Evolutionary conservation across 1,284 basidiomycete genomes (phyloP).

Genomic region (Inonotus obliquus): DNA sequence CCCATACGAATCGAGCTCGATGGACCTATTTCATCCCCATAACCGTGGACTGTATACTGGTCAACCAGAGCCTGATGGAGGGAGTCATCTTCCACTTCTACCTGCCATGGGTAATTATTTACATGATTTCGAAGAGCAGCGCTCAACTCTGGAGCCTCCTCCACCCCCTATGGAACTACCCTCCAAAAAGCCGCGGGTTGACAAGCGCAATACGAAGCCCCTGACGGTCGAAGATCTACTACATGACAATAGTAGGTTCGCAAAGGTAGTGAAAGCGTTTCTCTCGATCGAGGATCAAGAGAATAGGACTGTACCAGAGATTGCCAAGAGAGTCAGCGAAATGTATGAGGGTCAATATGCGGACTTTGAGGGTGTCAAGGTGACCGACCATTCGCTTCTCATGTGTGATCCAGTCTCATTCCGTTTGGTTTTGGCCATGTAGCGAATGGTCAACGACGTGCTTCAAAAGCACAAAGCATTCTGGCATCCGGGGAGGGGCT

Average conservation of each 20-base stretch:
- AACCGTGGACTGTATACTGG: background rate
- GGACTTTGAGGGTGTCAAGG: slow-evolving; percentile 18
- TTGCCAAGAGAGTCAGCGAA: slow-evolving; percentile 15
- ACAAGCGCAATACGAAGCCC: slow-evolving; percentile 16
- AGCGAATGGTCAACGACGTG: slow-evolving; percentile 20
- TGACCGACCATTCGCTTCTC: background rate
- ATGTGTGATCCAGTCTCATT: background rate
- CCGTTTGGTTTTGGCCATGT: background rate
- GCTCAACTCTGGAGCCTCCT: background rate
- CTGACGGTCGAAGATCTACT: slow-evolving; percentile 16
- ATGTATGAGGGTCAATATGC: slow-evolving; percentile 17
- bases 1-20: background rate
- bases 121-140: background rate
- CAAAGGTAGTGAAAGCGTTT: slow-evolving; percentile 19
- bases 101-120: background rate
- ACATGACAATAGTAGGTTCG: slow-evolving; percentile 19
- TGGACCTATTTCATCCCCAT: slow-evolving; percentile 4
- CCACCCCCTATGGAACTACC: background rate
- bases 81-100: background rate
- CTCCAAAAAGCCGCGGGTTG: slow-evolving; percentile 5
- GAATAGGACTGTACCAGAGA: slow-evolving; percentile 17
- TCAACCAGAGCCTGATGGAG: background rate
- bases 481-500: slow-evolving; percentile 18
- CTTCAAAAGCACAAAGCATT: slow-evolving; percentile 20
- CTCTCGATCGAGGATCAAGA: slow-evolving; percentile 15